These are phyloP conservation scores for Bipolaris zeicola DNA, from an alignment of 2,329 filamentous ascomycete genomes.

Conservation along the genomic window DNA sequence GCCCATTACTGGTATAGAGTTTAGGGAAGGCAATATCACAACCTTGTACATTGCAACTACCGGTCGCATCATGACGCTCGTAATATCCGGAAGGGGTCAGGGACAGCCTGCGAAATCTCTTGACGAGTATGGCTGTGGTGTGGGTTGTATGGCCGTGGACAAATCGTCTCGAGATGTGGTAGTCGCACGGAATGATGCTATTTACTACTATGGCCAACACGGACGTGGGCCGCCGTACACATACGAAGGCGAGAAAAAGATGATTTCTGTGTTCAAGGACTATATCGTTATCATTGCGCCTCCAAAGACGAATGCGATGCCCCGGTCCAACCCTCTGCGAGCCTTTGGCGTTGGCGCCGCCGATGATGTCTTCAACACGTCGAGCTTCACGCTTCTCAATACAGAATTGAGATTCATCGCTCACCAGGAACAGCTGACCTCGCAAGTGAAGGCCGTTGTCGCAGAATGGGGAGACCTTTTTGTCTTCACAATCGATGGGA, in stretches of 20 bases:
- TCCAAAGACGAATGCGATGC: slow-evolving; percentile 62
- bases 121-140: slow-evolving; percentile 85
- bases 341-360: slow-evolving; percentile 74
- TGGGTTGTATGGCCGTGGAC: slow-evolving; percentile 95
- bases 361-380: slow-evolving; percentile 83
- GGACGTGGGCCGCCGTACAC: slow-evolving; percentile 87
- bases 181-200: slow-evolving; percentile 91
- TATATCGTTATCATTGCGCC: slow-evolving; percentile 89
- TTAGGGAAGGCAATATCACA: slow-evolving; percentile 67
- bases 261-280: slow-evolving; percentile 78
- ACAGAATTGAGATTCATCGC: slow-evolving; percentile 88
- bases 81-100: slow-evolving; percentile 86
- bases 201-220: slow-evolving; percentile 88
- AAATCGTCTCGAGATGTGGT: slow-evolving; percentile 80
- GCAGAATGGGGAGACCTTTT: slow-evolving; percentile 91
- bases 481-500: slow-evolving; percentile 88
- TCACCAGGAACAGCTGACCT: slow-evolving; percentile 83
- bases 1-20: slow-evolving; percentile 89
- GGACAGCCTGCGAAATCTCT: slow-evolving; percentile 85
- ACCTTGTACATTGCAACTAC: slow-evolving; percentile 93
- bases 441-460: slow-evolving; percentile 79
- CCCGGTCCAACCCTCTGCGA: slow-evolving; percentile 66
- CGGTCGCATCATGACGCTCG: slow-evolving; percentile 80
- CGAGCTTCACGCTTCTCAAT: slow-evolving; percentile 89
- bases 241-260: slow-evolving; percentile 88